A percentile compares a stretch with the other conserved stretches of the same genome.
Evolutionary conservation across 164 flowering plant genomes (phyloP).

Genomic region (Santalum album): DNA sequence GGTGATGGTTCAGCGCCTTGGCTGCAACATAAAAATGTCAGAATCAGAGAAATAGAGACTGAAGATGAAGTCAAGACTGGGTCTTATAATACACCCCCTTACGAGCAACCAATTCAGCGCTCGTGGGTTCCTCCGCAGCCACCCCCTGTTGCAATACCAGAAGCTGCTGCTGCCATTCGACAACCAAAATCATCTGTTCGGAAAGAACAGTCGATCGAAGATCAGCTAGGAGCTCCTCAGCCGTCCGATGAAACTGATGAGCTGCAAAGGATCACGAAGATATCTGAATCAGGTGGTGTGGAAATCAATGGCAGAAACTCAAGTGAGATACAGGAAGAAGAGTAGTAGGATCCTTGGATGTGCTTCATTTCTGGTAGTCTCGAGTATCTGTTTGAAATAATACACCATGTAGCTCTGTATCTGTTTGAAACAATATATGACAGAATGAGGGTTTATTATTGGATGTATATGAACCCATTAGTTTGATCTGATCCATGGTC

Average conservation of each 20-base stretch:
- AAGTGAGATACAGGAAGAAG: conserved; percentile 37
- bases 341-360: too few species aligned
- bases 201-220: conserved; percentile 31
- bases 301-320: conserved; percentile 24
- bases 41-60: conserved; percentile 54
- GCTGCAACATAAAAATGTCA: conserved; percentile 56
- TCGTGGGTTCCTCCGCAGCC: conserved; percentile 93
- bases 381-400: too few species aligned
- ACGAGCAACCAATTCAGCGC: conserved; percentile 37
- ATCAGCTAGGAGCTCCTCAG: conserved; percentile 25
- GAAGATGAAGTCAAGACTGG: conserved; percentile 27
- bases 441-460: too few species aligned
- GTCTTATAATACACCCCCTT: conserved; percentile 14
- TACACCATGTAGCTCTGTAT: too few species aligned
- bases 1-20: conserved; percentile 42
- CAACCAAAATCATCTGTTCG: conserved; percentile 47
- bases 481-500: too few species aligned
- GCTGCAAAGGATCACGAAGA: conserved; percentile 49
- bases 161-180: conserved; percentile 89
- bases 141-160: conserved; percentile 81
- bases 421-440: too few species aligned
- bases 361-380: too few species aligned
- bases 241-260: conserved; percentile 38
- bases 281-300: conserved; percentile 56
- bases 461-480: too few species aligned